phyloP scores from a whole-genome alignment of 2,329 filamentous ascomycete genomes.

The Claviceps lovelessii region DNA sequence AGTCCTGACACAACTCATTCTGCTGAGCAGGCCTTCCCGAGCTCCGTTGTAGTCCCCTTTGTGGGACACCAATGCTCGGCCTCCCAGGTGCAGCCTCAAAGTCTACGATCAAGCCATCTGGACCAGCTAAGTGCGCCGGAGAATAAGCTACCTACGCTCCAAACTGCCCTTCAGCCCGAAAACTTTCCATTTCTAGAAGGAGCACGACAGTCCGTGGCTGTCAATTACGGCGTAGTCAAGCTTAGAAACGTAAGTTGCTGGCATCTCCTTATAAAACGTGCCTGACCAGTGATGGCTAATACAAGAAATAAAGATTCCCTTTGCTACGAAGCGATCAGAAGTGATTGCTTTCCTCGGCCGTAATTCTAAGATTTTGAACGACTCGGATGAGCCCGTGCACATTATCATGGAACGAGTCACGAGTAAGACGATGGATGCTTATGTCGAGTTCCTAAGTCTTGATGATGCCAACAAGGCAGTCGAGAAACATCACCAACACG shows the following conservation, averaged over 20 bases:
- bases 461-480: conserved; percentile 40
- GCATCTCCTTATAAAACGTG: too few relatives aligned
- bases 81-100: neutral
- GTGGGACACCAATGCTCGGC: neutral
- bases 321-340: conserved; percentile 36
- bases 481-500: conserved; percentile 29
- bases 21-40: neutral
- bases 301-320: conserved; percentile 35
- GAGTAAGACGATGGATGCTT: conserved; percentile 48
- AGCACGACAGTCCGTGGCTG: conserved; percentile 15
- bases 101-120: conserved; percentile 20
- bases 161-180: conserved; percentile 20
- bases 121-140: conserved; percentile 21
- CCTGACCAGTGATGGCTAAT: neutral
- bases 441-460: conserved; percentile 40
- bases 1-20: neutral
- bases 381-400: conserved; percentile 41
- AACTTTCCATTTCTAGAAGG: conserved; percentile 35
- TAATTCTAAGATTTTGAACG: conserved; percentile 39
- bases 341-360: conserved; percentile 45
- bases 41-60: neutral
- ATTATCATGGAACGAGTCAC: conserved; percentile 52
- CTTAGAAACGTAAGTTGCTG: conserved; percentile 33
- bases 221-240: conserved; percentile 31
- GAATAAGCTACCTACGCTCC: conserved; percentile 20